A percentile compares a stretch with the other conserved stretches of the same genome.
Conservation (phyloP, 2,329 filamentous ascomycete species). For the Colletotrichum sansevieriae region DNA sequence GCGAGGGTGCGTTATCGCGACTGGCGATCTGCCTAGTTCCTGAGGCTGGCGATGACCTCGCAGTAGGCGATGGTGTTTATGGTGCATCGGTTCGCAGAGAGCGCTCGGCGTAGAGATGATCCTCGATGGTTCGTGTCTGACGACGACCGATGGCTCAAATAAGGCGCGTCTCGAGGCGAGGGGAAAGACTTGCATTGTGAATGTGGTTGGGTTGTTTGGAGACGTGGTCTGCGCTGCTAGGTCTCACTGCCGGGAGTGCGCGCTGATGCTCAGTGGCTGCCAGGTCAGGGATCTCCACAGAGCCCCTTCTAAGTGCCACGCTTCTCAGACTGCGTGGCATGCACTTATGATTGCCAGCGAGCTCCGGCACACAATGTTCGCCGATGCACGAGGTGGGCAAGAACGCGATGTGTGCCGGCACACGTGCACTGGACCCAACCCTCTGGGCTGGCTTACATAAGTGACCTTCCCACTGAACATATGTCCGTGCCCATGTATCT, state of each 20-base stretch:
- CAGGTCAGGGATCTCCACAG: too few relatives aligned
- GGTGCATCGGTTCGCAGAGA: not conserved
- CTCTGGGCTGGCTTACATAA: not conserved
- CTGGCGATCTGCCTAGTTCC: not conserved
- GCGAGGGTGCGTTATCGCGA: not conserved
- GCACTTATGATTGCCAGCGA: too few relatives aligned
- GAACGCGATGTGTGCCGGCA: not conserved
- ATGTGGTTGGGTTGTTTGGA: too few relatives aligned
- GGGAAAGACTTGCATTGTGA: not conserved
- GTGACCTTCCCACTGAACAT: not conserved
- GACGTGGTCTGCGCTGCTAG: too few relatives aligned
- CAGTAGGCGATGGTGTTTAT: not conserved
- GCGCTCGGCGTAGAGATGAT: not conserved
- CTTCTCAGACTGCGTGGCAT: too few relatives aligned
- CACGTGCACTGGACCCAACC: too few relatives aligned
- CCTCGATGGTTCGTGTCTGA: slow-evolving; percentile 6
- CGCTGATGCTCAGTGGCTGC: too few relatives aligned
- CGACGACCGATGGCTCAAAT: too few relatives aligned
- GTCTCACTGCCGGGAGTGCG: too few relatives aligned
- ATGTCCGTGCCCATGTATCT: slow-evolving; percentile 4
- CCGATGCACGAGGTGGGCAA: too few relatives aligned
- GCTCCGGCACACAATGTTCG: too few relatives aligned
- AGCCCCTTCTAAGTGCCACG: too few relatives aligned
- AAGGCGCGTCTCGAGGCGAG: not conserved
- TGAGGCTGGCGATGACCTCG: slow-evolving; percentile 3